phyloP scores from a whole-genome alignment of 192 early-diverging fungal genomes.

The Entrophospora sp. region DNA sequence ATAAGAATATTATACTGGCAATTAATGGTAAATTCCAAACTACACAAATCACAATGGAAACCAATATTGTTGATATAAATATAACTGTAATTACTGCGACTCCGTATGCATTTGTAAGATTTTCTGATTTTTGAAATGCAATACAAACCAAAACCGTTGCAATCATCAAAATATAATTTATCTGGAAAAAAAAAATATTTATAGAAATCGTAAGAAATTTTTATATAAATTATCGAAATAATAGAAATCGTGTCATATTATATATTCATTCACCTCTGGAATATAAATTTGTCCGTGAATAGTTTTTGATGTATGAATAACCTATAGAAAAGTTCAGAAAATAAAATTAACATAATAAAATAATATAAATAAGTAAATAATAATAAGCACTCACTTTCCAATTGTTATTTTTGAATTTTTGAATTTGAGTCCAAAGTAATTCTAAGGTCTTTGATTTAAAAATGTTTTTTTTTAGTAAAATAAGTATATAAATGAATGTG shows the following conservation, averaged over 20 bases:
- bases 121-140: slow-evolving; percentile 29
- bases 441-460: not conserved
- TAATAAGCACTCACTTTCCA: slow-evolving; percentile 40
- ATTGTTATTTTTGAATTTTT: slow-evolving; percentile 32
- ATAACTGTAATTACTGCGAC: slow-evolving; percentile 4
- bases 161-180: slow-evolving; percentile 39
- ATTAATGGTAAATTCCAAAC: slow-evolving; percentile 20
- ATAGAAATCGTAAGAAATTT: not conserved
- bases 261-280: slow-evolving; percentile 28
- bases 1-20: slow-evolving; percentile 15
- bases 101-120: slow-evolving; percentile 41
- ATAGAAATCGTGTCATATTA: not conserved
- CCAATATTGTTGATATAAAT: not conserved
- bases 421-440: slow-evolving; percentile 36
- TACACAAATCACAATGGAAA: not conserved
- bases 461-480: too few species aligned
- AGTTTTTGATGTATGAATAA: slow-evolving; percentile 31
- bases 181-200: slow-evolving; percentile 7
- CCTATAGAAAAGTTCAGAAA: too few species aligned
- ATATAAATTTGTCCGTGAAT: slow-evolving; percentile 38
- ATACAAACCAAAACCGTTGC: slow-evolving; percentile 29
- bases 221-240: not conserved
- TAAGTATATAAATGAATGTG: too few species aligned
- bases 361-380: too few species aligned
- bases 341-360: too few species aligned